Conservation (phyloP, 2,329 filamentous ascomycete genomes). For the Fusarium brachygibbosum region DNA sequence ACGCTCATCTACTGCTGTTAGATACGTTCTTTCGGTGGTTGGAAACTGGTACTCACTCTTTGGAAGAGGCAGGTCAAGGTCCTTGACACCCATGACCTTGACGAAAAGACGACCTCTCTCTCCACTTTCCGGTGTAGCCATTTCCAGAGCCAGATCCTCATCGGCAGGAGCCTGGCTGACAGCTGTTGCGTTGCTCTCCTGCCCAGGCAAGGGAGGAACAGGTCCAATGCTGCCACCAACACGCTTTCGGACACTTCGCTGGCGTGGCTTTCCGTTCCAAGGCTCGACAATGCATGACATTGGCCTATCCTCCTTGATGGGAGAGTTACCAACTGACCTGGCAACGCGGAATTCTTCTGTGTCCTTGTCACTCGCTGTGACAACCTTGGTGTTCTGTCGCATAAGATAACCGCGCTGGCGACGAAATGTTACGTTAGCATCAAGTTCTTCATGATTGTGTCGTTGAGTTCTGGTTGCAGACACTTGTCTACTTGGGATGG, state of each 20-base stretch:
- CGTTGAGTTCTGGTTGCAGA: conserved; percentile 50
- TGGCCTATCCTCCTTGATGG: conserved; percentile 81
- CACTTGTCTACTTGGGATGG: conserved; percentile 61
- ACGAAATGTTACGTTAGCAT: conserved; percentile 74
- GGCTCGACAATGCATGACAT: conserved; percentile 97
- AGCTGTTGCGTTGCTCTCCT: conserved; percentile 81
- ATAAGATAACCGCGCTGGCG: conserved; percentile 97
- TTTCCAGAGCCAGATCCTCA: conserved; percentile 71
- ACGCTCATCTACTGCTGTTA: conserved; percentile 76
- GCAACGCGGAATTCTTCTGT: conserved; percentile 67
- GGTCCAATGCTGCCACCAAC: conserved; percentile 65
- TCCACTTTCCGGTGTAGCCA: conserved; percentile 78
- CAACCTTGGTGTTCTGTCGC: conserved; percentile 97
- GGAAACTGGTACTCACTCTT: conserved; percentile 75
- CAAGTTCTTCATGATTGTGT: conserved; percentile 41
- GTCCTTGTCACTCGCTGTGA: conserved; percentile 88
- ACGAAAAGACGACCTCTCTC: conserved; percentile 95
- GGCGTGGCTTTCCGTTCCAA: conserved; percentile 87
- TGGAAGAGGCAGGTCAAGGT: conserved; percentile 90
- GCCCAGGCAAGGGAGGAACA: conserved; percentile 87
- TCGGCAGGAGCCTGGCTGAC: conserved; percentile 77
- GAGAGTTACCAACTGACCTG: conserved; percentile 76
- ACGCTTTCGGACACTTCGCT: conserved; percentile 72
- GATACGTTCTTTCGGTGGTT: not conserved
- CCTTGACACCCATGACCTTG: conserved; percentile 98